phyloP scores from a whole-genome alignment of 2,329 filamentous ascomycete species.

The Paraconiothyrium brasiliense region DNA sequence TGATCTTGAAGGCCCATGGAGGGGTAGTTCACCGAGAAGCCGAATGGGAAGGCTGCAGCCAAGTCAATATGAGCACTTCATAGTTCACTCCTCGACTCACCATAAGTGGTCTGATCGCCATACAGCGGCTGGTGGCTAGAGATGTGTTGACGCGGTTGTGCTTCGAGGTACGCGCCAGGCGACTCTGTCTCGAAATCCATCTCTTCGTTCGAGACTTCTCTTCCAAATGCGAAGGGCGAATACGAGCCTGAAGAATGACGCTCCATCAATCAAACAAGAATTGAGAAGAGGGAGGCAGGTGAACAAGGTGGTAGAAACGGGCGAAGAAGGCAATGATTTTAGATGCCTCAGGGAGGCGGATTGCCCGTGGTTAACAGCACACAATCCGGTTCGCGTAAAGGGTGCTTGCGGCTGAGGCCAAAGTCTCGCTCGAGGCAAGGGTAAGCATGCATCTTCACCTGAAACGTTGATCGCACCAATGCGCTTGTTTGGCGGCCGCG shows the following conservation, averaged over 20 bases:
- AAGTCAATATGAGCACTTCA: conserved; percentile 10
- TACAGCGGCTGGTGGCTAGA: conserved; percentile 17
- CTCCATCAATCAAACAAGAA: conserved; percentile 15
- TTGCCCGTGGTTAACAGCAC: conserved; percentile 6
- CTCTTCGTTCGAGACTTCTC: conserved; percentile 10
- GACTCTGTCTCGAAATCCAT: conserved; percentile 17
- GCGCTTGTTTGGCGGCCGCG: conserved; percentile 24
- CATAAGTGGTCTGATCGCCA: conserved; percentile 17
- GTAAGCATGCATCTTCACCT: conserved; percentile 38
- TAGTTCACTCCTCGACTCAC: conserved; percentile 17
- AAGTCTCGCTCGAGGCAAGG: conserved; percentile 24
- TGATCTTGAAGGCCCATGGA: conserved; percentile 11
- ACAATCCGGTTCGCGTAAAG: conserved; percentile 15
- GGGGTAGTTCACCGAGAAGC: conserved; percentile 21
- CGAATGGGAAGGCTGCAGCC: conserved; percentile 21
- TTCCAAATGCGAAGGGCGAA: conserved; percentile 18
- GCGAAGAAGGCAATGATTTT: conserved; percentile 3
- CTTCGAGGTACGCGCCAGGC: conserved; percentile 16
- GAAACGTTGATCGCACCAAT: conserved; percentile 30
- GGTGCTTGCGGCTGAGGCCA: conserved; percentile 11
- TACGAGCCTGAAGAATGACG: conserved; percentile 17
- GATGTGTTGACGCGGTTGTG: conserved; percentile 21
- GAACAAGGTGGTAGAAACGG: conserved; percentile 1
- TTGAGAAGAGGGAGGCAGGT: background rate
- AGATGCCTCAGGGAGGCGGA: conserved; percentile 19